A percentile compares a stretch with the other conserved stretches of the same genome.
Conservation (phyloP, 176 grass and related monocot genomes). For the Elaeis guineensis region DNA sequence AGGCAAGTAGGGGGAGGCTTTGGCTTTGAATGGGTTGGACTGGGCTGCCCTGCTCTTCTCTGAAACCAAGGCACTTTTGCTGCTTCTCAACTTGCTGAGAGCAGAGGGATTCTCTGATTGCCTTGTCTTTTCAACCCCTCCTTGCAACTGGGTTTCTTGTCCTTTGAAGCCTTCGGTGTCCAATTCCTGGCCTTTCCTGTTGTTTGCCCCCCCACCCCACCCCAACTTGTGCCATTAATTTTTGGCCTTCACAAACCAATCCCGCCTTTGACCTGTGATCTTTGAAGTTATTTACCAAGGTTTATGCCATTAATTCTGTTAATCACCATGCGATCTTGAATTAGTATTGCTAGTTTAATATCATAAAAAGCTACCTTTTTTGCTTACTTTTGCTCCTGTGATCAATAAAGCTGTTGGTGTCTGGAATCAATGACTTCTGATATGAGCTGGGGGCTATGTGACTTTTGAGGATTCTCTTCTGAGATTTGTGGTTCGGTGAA, state of each 20-base stretch:
- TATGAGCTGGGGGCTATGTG: not conserved
- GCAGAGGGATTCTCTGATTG: not conserved
- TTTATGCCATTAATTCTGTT: no score
- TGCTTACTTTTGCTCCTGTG: constrained; percentile 2
- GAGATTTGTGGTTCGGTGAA: not conserved
- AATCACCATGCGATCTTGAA: not conserved
- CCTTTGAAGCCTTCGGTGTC: not conserved
- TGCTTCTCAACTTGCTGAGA: not conserved
- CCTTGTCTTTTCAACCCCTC: constrained; percentile 16
- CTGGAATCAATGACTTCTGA: constrained; percentile 3
- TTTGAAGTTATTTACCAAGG: no score
- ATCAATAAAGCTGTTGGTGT: constrained; percentile 8
- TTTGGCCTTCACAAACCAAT: not conserved
- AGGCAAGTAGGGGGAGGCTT: not conserved
- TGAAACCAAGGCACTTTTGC: constrained; percentile 8
- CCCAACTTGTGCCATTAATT: not conserved
- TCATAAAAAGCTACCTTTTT: not conserved
- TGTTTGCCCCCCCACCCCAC: not conserved
- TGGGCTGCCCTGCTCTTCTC: not conserved
- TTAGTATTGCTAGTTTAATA: not conserved
- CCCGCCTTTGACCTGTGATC: no score
- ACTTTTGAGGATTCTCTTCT: constrained; percentile 13
- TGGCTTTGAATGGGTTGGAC: constrained; percentile 2
- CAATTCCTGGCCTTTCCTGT: not conserved
- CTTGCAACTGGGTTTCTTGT: constrained; percentile 5